Evolutionary conservation across 2,329 filamentous ascomycete species (phyloP).

Genomic region (Alternaria sp.): DNA sequence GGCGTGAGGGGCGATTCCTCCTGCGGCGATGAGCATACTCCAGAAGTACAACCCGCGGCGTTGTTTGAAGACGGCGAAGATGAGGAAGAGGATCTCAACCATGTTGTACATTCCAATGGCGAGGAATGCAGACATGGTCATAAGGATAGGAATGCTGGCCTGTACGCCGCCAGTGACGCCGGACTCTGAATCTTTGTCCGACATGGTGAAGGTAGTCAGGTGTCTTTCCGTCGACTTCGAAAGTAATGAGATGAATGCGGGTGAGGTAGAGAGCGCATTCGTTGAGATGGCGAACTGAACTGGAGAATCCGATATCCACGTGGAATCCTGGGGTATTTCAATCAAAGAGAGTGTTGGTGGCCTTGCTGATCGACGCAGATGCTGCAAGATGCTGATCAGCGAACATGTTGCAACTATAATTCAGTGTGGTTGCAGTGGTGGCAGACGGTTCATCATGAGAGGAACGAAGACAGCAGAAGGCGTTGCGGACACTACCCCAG

Average conservation of each 20-base stretch:
- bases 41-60: slow-evolving; percentile 56
- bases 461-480: neutral
- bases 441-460: neutral
- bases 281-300: neutral
- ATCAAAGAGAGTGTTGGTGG: neutral
- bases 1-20: slow-evolving; percentile 52
- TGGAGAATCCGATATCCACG: neutral
- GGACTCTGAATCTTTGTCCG: neutral
- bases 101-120: slow-evolving; percentile 42
- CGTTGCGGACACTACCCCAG: neutral
- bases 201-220: neutral
- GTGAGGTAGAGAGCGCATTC: neutral
- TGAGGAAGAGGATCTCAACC: slow-evolving; percentile 20
- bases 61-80: slow-evolving; percentile 54
- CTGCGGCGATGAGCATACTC: slow-evolving; percentile 50
- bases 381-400: neutral
- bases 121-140: slow-evolving; percentile 27
- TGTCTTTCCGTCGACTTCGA: neutral
- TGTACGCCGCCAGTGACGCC: neutral
- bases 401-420: neutral
- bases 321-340: neutral
- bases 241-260: neutral
- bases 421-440: neutral
- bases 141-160: slow-evolving; percentile 10
- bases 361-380: neutral